phyloP scores from a whole-genome alignment of 106 monocot genomes.

The Allium fistulosum region DNA sequence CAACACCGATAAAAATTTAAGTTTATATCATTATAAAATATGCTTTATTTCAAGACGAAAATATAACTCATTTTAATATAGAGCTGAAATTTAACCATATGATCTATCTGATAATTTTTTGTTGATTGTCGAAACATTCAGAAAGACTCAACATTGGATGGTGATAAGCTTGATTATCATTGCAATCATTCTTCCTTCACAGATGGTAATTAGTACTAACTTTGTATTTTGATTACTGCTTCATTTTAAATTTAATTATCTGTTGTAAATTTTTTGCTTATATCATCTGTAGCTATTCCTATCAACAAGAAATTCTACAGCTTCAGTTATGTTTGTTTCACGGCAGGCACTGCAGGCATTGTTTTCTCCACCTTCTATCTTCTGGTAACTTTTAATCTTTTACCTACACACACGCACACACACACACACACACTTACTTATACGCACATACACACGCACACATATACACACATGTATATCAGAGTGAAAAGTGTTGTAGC shows the following conservation, averaged over 20 bases:
- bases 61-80: too few relatives aligned
- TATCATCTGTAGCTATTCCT: conserved; percentile 29
- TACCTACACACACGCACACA: not conserved
- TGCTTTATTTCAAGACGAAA: too few relatives aligned
- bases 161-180: conserved; percentile 21
- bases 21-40: too few relatives aligned
- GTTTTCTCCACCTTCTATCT: conserved; percentile 40
- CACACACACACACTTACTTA: too few relatives aligned
- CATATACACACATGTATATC: too few relatives aligned
- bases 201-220: conserved; percentile 18
- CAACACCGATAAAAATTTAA: not conserved
- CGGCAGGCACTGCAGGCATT: conserved; percentile 38
- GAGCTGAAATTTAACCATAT: too few relatives aligned
- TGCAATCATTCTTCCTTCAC: conserved; percentile 38
- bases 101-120: too few relatives aligned
- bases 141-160: conserved; percentile 43
- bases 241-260: not conserved
- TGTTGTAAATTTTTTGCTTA: not conserved
- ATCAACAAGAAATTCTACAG: conserved; percentile 50
- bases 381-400: conserved; percentile 13
- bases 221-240: not conserved
- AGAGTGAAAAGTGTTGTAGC: too few relatives aligned
- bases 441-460: too few relatives aligned
- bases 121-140: conserved; percentile 1
- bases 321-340: conserved; percentile 49